Percentiles rank a stretch among this genome's conserved stretches.
These are phyloP conservation scores for Irpex sp. DNA, from an alignment of 1,284 basidiomycete genomes.

Conservation along the genomic window DNA sequence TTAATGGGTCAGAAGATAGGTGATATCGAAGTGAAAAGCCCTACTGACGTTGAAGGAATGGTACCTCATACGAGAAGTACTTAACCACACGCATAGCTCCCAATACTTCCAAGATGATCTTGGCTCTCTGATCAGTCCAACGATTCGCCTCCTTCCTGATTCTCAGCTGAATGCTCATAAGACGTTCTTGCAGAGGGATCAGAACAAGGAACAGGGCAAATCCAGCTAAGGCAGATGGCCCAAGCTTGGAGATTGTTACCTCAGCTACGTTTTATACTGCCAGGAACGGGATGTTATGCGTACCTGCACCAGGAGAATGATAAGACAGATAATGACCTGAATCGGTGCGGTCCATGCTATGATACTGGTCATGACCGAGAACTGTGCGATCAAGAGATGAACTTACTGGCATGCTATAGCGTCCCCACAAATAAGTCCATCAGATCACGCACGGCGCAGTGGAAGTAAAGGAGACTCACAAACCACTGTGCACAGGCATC, in stretches of 20 bases:
- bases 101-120: slow-evolving; percentile 62
- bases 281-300: slow-evolving; percentile 3
- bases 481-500: slow-evolving; percentile 65
- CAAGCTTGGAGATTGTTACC: slow-evolving; percentile 40
- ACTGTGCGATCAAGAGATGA: neutral
- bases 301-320: slow-evolving; percentile 57
- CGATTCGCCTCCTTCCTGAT: slow-evolving; percentile 56
- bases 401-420: slow-evolving; percentile 39
- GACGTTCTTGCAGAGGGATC: slow-evolving; percentile 63
- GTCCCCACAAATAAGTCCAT: neutral
- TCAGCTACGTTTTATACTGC: neutral
- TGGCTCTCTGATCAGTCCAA: slow-evolving; percentile 69
- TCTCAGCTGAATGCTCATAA: slow-evolving; percentile 65
- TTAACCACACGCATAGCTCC: slow-evolving; percentile 73
- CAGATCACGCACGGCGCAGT: neutral
- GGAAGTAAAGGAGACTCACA: slow-evolving; percentile 34
- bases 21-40: neutral
- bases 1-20: neutral
- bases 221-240: slow-evolving; percentile 71
- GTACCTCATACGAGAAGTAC: slow-evolving; percentile 67
- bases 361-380: neutral
- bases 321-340: slow-evolving; percentile 55
- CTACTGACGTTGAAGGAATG: slow-evolving; percentile 53
- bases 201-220: slow-evolving; percentile 69
- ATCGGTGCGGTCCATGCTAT: slow-evolving; percentile 67